phyloP scores from a whole-genome alignment of 228 moss, liverwort and hornwort species.

The Sphagnum magellanicum region DNA sequence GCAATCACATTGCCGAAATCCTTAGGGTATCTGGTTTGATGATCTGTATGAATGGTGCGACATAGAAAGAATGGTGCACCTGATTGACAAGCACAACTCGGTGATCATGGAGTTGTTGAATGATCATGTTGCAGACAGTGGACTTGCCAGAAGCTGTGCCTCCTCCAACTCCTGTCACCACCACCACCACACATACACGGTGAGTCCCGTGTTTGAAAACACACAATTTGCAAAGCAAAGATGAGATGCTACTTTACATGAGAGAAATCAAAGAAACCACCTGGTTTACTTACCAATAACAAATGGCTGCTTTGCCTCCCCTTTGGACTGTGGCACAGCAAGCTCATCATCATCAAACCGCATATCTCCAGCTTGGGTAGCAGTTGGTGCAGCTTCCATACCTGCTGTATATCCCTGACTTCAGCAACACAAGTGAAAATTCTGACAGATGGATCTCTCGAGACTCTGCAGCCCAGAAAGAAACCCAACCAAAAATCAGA shows the following conservation, averaged over 20 bases:
- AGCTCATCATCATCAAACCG: constrained; percentile 16
- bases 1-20: no score
- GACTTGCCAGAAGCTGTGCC: constrained; percentile 40
- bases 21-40: no score
- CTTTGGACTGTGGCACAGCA: constrained; percentile 25
- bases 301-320: constrained; percentile 37
- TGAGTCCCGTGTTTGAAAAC: background rate
- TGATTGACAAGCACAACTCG: constrained; percentile 36
- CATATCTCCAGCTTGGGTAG: no score
- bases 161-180: constrained; percentile 25
- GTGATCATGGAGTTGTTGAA: constrained; percentile 44
- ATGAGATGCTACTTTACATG: no score
- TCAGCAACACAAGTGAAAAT: no score
- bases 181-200: background rate
- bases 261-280: no score
- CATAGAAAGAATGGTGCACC: background rate
- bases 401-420: no score
- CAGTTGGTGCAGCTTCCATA: no score
- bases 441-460: no score
- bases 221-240: background rate
- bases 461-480: no score
- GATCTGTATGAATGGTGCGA: no score
- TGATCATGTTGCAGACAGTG: constrained; percentile 41
- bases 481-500: no score
- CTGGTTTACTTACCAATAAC: constrained; percentile 20